Evolutionary conservation across 257 asterid species (phyloP).

Genomic region (Scutellaria baicalensis): DNA sequence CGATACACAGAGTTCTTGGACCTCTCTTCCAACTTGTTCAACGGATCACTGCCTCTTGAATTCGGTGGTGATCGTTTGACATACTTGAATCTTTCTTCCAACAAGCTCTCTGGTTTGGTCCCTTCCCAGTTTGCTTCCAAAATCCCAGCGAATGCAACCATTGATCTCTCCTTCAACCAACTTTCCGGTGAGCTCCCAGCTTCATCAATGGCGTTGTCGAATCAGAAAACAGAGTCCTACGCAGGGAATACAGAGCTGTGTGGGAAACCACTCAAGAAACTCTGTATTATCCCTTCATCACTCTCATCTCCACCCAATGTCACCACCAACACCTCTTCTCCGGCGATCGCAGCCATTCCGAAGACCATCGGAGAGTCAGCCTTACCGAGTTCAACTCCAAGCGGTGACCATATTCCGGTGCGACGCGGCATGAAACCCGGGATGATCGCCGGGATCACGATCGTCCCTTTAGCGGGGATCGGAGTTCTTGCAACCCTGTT

Average conservation of each 20-base stretch:
- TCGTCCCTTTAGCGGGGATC: conserved; percentile 62
- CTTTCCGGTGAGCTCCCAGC: conserved; percentile 79
- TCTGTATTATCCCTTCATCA: conserved; percentile 64
- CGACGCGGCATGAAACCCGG: conserved; percentile 55
- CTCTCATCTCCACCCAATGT: conserved; percentile 51
- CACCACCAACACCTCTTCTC: conserved; percentile 37
- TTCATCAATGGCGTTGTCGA: conserved; percentile 26
- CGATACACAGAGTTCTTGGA: conserved; percentile 44
- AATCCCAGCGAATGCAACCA: conserved; percentile 47
- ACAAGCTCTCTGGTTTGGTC: conserved; percentile 57
- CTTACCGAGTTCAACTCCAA: conserved; percentile 18
- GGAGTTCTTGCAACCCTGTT: conserved; percentile 56
- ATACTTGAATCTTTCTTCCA: conserved; percentile 73
- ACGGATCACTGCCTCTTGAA: conserved; percentile 59
- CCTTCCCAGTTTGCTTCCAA: conserved; percentile 44
- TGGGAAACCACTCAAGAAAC: conserved; percentile 65
- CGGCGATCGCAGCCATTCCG: conserved; percentile 93
- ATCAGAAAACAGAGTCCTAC: conserved; percentile 62
- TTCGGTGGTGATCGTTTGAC: conserved; percentile 56
- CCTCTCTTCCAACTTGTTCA: conserved; percentile 56
- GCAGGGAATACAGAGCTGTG: conserved; percentile 67
- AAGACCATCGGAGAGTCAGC: conserved; percentile 39
- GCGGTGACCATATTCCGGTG: conserved; percentile 12
- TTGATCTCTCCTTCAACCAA: conserved; percentile 76
- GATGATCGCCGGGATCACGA: conserved; percentile 52